phyloP scores from a whole-genome alignment of 441 rosid genomes.

The Sinapis alba region DNA sequence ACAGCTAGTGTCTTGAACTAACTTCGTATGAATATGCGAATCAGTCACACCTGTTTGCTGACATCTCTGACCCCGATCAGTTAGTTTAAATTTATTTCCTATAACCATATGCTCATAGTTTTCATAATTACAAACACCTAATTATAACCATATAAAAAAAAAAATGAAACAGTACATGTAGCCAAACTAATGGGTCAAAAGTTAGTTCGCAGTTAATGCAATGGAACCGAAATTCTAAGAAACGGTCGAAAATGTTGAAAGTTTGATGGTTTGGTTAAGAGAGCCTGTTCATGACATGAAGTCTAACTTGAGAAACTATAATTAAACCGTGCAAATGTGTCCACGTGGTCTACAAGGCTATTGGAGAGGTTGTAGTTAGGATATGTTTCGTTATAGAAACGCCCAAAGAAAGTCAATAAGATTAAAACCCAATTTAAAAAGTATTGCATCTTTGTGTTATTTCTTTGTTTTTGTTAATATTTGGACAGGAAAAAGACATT shows the following conservation, averaged over 20 bases:
- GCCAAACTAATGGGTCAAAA: constrained; percentile 14
- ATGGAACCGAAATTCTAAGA: constrained; percentile 28
- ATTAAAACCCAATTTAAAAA: background rate
- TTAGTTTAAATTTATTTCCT: background rate
- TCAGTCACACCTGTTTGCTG: too few relatives aligned
- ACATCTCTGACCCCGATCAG: background rate
- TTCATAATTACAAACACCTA: constrained; percentile 24
- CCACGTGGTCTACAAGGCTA: constrained; percentile 8
- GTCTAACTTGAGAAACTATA: background rate
- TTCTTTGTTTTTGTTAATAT: background rate
- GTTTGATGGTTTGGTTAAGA: constrained; percentile 31
- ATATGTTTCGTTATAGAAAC: background rate
- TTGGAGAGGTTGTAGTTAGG: background rate
- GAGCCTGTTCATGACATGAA: constrained; percentile 1
- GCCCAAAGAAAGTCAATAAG: background rate
- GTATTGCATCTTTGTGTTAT: background rate
- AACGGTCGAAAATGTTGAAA: constrained; percentile 30
- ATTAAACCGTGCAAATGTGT: background rate
- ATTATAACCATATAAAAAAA: background rate
- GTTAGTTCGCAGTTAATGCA: constrained; percentile 28
- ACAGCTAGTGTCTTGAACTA: too few relatives aligned
- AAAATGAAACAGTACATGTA: background rate
- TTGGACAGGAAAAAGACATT: constrained; percentile 13
- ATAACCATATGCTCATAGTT: constrained; percentile 16
- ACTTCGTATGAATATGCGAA: background rate